phyloP scores from a whole-genome alignment of 2,329 filamentous ascomycete species.

The Nothophaeocryptopus gaeumannii region DNA sequence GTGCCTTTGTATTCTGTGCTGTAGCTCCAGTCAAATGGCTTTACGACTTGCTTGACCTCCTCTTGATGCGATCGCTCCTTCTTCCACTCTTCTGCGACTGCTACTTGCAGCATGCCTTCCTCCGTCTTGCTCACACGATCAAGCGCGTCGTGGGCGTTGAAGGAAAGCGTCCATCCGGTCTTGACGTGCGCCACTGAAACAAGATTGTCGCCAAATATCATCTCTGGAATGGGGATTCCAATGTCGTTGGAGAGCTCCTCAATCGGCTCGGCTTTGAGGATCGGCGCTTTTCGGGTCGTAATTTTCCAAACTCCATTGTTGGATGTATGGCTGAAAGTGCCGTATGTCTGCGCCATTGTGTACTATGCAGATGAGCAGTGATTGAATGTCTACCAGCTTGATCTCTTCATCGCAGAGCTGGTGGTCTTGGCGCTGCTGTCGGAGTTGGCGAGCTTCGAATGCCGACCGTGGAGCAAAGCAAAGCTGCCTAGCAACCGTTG shows the following conservation, averaged over 20 bases:
- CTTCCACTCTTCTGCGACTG: constrained; percentile 88
- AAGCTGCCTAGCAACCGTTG: constrained; percentile 18
- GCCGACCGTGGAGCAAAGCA: constrained; percentile 24
- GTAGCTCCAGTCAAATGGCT: constrained; percentile 98
- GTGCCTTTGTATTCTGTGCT: constrained; percentile 83
- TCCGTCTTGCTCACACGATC: constrained; percentile 94
- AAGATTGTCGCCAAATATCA: constrained; percentile 98
- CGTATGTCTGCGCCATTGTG: constrained; percentile 17
- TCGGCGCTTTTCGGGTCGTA: constrained; percentile 83
- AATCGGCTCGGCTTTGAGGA: constrained; percentile 87
- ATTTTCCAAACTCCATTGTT: constrained; percentile 48
- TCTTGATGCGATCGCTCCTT: constrained; percentile 69
- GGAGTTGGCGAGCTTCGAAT: neutral
- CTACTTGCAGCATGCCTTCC: constrained; percentile 84
- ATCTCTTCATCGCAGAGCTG: too few species aligned
- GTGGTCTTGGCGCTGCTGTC: too few species aligned
- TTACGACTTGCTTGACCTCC: constrained; percentile 88
- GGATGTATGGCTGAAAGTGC: constrained; percentile 20
- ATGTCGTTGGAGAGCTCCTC: constrained; percentile 76
- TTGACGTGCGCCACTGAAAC: constrained; percentile 70
- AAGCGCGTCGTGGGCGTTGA: constrained; percentile 82
- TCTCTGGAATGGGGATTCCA: constrained; percentile 87
- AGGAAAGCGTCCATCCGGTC: constrained; percentile 74
- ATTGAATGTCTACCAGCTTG: too few species aligned
- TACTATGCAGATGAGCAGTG: too few species aligned